Conservation (phyloP, 2,329 filamentous ascomycete species). For the Arthroderma uncinatum region DNA sequence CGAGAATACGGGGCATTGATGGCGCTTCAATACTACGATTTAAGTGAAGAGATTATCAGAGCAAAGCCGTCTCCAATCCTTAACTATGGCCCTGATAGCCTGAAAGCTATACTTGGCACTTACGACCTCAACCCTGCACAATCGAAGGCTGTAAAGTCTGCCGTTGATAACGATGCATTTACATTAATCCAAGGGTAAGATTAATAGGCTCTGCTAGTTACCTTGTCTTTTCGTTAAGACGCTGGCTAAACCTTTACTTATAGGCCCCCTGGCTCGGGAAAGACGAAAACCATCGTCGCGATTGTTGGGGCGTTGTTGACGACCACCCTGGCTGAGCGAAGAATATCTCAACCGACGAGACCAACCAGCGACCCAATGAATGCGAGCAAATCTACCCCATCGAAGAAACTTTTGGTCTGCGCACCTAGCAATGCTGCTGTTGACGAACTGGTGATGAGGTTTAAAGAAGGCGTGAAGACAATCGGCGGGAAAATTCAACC, state of each 20-base stretch:
- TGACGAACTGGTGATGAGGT: conserved; percentile 84
- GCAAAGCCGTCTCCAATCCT: conserved; percentile 85
- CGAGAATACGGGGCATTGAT: conserved; percentile 87
- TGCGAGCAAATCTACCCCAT: conserved; percentile 26
- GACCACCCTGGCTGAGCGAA: conserved; percentile 42
- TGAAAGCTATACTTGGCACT: conserved; percentile 58
- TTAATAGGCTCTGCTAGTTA: background rate
- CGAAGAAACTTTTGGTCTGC: conserved; percentile 87
- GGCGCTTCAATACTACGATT: conserved; percentile 86
- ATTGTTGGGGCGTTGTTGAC: conserved; percentile 83
- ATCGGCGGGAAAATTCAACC: conserved; percentile 59
- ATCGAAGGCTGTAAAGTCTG: conserved; percentile 81
- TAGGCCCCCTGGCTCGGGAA: conserved; percentile 86
- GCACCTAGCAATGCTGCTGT: conserved; percentile 98
- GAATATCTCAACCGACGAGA: conserved; percentile 34
- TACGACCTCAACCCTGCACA: conserved; percentile 83
- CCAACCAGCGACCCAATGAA: conserved; percentile 28
- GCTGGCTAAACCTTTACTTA: conserved; percentile 23
- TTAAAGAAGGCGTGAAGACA: conserved; percentile 78
- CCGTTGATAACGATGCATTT: conserved; percentile 91
- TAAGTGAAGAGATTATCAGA: conserved; percentile 81
- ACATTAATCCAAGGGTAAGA: conserved; percentile 80
- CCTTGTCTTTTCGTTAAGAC: background rate
- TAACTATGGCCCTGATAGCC: conserved; percentile 62
- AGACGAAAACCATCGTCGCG: conserved; percentile 95